A percentile compares a stretch with the other conserved stretches of the same genome.
Evolutionary conservation across 495 filamentous ascomycete genomes (phyloP).

Genomic region (Penicillium odoratum): DNA sequence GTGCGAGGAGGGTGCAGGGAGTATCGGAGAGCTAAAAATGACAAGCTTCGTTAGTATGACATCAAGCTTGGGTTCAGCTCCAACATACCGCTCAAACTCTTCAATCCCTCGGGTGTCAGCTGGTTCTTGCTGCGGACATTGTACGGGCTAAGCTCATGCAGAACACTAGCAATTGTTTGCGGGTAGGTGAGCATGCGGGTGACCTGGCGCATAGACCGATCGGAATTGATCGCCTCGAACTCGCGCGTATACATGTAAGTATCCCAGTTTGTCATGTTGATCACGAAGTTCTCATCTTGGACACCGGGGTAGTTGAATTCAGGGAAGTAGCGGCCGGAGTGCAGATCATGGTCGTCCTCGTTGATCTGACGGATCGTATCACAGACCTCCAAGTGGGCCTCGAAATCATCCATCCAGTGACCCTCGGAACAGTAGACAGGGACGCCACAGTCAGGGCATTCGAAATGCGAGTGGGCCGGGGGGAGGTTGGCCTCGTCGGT

Average conservation of each 20-base stretch:
- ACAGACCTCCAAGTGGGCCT: conserved; percentile 86
- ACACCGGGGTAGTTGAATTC: conserved; percentile 89
- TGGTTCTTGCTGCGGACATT: conserved; percentile 67
- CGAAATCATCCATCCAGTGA: conserved; percentile 95
- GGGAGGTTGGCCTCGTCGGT: conserved; percentile 46
- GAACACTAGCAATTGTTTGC: conserved; percentile 81
- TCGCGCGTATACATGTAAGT: conserved; percentile 88
- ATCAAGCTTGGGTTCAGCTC: neutral
- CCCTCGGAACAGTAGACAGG: conserved; percentile 90
- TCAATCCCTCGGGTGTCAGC: conserved; percentile 82
- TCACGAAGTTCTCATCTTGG: conserved; percentile 85
- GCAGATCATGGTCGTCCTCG: conserved; percentile 95
- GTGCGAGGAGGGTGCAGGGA: conserved; percentile 82
- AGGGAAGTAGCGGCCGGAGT: conserved; percentile 84
- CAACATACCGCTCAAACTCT: conserved; percentile 82
- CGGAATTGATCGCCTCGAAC: conserved; percentile 84
- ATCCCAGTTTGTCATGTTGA: conserved; percentile 99
- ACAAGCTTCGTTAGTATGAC: conserved; percentile 1
- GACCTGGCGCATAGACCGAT: conserved; percentile 83
- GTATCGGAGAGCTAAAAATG: conserved; percentile 75
- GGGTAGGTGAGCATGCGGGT: conserved; percentile 94
- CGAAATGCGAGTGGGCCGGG: conserved; percentile 80
- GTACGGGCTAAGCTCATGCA: conserved; percentile 94
- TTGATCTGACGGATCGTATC: conserved; percentile 90
- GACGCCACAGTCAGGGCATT: conserved; percentile 95